Conservation (phyloP, 192 early-diverging fungal genomes). For the Gryganskiella cystojenkinii region DNA sequence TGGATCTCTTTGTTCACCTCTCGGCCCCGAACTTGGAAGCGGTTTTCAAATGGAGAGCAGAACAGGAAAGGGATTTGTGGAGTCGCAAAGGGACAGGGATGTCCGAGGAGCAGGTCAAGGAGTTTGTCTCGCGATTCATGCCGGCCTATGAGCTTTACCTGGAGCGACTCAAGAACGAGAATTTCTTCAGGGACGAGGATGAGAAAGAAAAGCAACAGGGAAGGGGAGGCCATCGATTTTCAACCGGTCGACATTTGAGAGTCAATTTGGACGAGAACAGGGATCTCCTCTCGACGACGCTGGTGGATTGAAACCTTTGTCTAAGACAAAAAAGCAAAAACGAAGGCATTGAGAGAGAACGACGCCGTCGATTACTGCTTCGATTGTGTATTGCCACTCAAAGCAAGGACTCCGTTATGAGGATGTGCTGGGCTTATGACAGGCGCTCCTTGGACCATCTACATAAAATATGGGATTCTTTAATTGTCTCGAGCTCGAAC, state of each 20-base stretch:
- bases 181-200: constrained; percentile 55
- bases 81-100: constrained; percentile 65
- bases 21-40: constrained; percentile 65
- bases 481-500: no score
- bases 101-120: constrained; percentile 76
- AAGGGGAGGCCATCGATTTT: constrained; percentile 4
- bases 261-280: constrained; percentile 54
- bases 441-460: no score
- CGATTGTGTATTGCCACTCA: no score
- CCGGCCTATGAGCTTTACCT: constrained; percentile 82
- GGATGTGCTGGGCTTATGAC: no score
- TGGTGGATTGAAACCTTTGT: constrained; percentile 27
- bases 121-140: constrained; percentile 92
- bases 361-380: no score
- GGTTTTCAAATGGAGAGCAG: constrained; percentile 87
- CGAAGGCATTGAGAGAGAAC: no score
- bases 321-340: no score
- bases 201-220: not conserved
- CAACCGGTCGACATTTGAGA: constrained; percentile 47
- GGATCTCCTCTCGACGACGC: constrained; percentile 21
- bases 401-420: no score
- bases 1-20: constrained; percentile 85
- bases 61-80: constrained; percentile 83
- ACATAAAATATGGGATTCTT: no score
- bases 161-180: constrained; percentile 53